Evolutionary conservation across 768 basidiomycete species (phyloP).

Genomic region (Ramaria rubella): DNA sequence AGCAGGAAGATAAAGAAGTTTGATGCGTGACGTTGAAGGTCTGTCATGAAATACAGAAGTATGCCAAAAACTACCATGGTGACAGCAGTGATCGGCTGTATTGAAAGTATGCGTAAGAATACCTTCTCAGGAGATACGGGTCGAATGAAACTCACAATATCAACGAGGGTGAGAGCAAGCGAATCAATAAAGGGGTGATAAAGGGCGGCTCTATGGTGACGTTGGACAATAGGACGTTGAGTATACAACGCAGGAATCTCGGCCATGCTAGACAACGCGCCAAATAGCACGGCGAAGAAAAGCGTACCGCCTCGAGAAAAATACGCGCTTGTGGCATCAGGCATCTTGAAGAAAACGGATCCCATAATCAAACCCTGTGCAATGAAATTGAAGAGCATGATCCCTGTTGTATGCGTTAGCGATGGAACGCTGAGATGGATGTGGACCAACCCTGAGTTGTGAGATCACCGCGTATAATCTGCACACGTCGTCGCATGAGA

Average conservation of each 20-base stretch:
- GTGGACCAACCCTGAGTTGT: constrained; percentile 28
- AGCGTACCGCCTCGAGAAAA: constrained; percentile 76
- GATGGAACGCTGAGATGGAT: constrained; percentile 24
- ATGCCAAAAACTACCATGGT: constrained; percentile 41
- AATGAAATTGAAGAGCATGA: constrained; percentile 44
- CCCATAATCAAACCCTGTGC: constrained; percentile 49
- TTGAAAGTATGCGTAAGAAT: not conserved
- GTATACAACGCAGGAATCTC: constrained; percentile 52
- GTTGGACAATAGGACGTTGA: constrained; percentile 53
- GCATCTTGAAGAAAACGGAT: constrained; percentile 54
- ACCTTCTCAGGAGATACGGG: not conserved
- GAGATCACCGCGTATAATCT: constrained; percentile 38
- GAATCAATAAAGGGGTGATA: constrained; percentile 59
- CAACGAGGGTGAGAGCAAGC: constrained; percentile 53
- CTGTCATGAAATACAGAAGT: constrained; percentile 56
- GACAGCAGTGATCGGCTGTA: constrained; percentile 41
- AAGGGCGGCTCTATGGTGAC: constrained; percentile 55
- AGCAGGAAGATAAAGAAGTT: constrained; percentile 72
- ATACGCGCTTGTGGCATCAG: constrained; percentile 49
- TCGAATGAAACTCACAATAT: constrained; percentile 28
- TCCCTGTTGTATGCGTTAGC: constrained; percentile 11
- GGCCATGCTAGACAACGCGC: constrained; percentile 53
- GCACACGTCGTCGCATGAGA: constrained; percentile 39
- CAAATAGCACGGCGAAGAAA: constrained; percentile 65
- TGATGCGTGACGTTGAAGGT: constrained; percentile 27